Evolutionary conservation across 2,329 filamentous ascomycete species (phyloP).

Genomic region (Alternaria incomplexa): DNA sequence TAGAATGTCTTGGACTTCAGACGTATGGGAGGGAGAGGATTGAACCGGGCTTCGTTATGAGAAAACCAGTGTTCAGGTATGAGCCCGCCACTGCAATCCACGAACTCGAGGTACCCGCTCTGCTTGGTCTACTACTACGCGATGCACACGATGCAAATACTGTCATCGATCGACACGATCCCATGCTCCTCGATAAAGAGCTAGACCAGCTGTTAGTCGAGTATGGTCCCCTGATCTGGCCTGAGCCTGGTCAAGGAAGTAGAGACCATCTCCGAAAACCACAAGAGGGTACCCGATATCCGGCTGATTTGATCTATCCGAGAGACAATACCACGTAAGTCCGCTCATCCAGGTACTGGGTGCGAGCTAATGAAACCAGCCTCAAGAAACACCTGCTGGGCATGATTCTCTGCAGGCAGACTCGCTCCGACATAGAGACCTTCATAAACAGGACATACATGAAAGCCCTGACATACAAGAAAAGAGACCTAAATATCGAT

Average conservation of each 20-base stretch:
- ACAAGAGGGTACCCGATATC: conserved; percentile 7
- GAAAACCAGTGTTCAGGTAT: neutral
- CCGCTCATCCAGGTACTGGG: neutral
- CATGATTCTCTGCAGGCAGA: neutral
- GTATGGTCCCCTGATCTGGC: conserved; percentile 23
- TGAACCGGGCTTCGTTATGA: neutral
- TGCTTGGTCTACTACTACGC: conserved; percentile 13
- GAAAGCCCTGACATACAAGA: neutral
- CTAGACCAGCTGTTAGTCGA: conserved; percentile 12
- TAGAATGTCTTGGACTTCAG: neutral
- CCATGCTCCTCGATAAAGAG: conserved; percentile 16
- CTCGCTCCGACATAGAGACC: neutral
- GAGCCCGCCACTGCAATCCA: conserved; percentile 11
- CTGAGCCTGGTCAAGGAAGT: conserved; percentile 1
- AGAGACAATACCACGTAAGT: conserved; percentile 10
- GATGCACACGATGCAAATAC: conserved; percentile 12
- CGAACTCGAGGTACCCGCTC: conserved; percentile 9
- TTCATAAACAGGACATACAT: neutral
- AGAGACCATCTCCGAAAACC: conserved; percentile 16
- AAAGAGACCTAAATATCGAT: neutral
- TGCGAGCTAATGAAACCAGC: neutral
- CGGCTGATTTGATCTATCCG: conserved; percentile 18
- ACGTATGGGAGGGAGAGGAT: neutral
- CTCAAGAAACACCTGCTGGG: conserved; percentile 9
- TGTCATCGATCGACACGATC: conserved; percentile 10